Percentiles rank a stretch among this genome's conserved stretches.
These are phyloP conservation scores for Stephanodiscus triporus DNA, from an alignment of 108 stramenopile genomes.

Conservation along the genomic window DNA sequence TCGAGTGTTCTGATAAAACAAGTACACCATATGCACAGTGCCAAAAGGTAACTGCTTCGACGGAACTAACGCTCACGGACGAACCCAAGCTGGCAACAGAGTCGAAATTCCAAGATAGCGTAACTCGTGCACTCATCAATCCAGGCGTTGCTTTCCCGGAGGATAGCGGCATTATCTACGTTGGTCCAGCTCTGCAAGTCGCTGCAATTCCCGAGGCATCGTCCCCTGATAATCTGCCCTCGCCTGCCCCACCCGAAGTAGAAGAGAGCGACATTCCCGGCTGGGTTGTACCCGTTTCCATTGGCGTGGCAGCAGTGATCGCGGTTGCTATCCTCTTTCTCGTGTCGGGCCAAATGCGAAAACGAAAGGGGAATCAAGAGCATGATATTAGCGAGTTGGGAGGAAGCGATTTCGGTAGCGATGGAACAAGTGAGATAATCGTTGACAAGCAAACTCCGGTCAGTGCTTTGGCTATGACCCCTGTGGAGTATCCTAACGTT, in stretches of 20 bases:
- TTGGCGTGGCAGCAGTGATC: not conserved
- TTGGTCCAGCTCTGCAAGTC: not conserved
- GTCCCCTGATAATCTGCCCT: not conserved
- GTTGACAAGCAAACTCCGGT: not conserved
- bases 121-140: slow-evolving; percentile 1
- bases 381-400: not conserved
- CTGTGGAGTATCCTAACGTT: not conserved
- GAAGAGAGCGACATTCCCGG: not conserved
- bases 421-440: not conserved
- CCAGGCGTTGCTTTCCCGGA: not conserved
- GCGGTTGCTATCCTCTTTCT: not conserved
- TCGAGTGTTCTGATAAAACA: not conserved
- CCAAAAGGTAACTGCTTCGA: slow-evolving; percentile 14
- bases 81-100: slow-evolving; percentile 11
- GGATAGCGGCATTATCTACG: slow-evolving; percentile 13
- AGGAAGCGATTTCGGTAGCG: not conserved
- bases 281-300: slow-evolving; percentile 5
- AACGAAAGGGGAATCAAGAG: not conserved
- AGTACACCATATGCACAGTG: not conserved
- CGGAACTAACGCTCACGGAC: slow-evolving; percentile 1
- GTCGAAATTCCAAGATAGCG: slow-evolving; percentile 1
- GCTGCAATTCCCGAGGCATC: not conserved
- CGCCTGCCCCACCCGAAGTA: not conserved
- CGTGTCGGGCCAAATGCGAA: not conserved
- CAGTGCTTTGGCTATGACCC: too few relatives aligned